Percentiles rank a stretch among this genome's conserved stretches.
Conservation (phyloP, 257 asterid species). For the Ballota nigra region DNA sequence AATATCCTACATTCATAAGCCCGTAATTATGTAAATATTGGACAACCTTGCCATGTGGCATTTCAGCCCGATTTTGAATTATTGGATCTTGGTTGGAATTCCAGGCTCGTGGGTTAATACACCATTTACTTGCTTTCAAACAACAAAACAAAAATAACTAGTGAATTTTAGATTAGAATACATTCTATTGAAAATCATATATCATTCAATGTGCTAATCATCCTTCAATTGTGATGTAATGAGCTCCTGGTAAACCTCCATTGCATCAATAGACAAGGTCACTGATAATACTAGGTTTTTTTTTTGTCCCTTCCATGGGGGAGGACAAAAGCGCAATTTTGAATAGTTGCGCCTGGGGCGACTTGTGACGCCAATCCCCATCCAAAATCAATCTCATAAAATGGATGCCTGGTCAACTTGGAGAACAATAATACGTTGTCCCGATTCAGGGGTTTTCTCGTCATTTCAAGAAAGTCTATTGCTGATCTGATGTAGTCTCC, state of each 20-base stretch:
- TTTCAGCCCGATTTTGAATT: no score
- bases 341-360: not conserved
- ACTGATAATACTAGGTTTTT: not conserved
- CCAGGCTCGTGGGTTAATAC: no score
- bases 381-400: constrained; percentile 7
- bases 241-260: not conserved
- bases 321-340: not conserved
- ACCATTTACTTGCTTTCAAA: no score
- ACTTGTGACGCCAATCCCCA: not conserved
- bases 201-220: not conserved
- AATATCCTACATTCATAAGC: no score
- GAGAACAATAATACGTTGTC: not conserved
- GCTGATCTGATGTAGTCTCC: constrained; percentile 1
- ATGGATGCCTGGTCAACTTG: constrained; percentile 12
- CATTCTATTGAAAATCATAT: no score
- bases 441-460: not conserved
- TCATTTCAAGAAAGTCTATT: not conserved
- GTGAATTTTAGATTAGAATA: no score
- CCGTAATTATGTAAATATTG: no score
- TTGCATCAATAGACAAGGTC: not conserved
- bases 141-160: no score
- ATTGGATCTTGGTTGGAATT: no score
- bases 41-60: no score
- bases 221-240: not conserved
- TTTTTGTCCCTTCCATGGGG: not conserved